Conservation (phyloP, 1,139 yeast species). For the Hemisphaericaspora lyxosophila region DNA sequence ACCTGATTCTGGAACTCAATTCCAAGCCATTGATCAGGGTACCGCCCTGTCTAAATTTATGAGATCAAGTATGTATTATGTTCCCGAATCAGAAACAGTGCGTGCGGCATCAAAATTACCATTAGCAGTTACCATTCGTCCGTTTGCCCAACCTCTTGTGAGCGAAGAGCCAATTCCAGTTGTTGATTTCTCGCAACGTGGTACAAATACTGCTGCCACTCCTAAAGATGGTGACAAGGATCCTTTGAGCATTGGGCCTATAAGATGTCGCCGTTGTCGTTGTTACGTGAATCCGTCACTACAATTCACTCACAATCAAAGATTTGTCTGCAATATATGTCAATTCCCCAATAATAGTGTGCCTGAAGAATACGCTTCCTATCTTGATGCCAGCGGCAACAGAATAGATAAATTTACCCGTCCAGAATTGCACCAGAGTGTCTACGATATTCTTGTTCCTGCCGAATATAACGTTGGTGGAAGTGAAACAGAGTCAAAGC, state of each 20-base stretch:
- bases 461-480: conserved; percentile 60
- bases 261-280: conserved; percentile 89
- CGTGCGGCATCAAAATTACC: conserved; percentile 77
- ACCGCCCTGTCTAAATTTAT: conserved; percentile 78
- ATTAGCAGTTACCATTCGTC: conserved; percentile 74
- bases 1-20: conserved; percentile 78
- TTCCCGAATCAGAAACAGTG: conserved; percentile 74
- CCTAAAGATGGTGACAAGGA: conserved; percentile 19
- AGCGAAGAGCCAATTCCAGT: conserved; percentile 64
- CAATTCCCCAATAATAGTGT: conserved; percentile 67
- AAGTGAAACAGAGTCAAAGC: conserved; percentile 26
- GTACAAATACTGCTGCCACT: conserved; percentile 2
- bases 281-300: conserved; percentile 85
- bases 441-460: conserved; percentile 84
- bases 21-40: conserved; percentile 75
- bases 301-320: conserved; percentile 64
- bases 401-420: conserved; percentile 63
- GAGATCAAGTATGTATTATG: conserved; percentile 77
- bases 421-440: conserved; percentile 81
- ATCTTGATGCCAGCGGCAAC: conserved; percentile 60
- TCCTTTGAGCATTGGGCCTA: conserved; percentile 58
- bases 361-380: conserved; percentile 66
- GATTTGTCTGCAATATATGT: conserved; percentile 85
- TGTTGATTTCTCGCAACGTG: conserved; percentile 52
- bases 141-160: conserved; percentile 65